Evolutionary conservation across 495 filamentous ascomycete species (phyloP), one percentile per base, ranked within the genome.

Genomic region (Penicillium cataractarum): DNA sequence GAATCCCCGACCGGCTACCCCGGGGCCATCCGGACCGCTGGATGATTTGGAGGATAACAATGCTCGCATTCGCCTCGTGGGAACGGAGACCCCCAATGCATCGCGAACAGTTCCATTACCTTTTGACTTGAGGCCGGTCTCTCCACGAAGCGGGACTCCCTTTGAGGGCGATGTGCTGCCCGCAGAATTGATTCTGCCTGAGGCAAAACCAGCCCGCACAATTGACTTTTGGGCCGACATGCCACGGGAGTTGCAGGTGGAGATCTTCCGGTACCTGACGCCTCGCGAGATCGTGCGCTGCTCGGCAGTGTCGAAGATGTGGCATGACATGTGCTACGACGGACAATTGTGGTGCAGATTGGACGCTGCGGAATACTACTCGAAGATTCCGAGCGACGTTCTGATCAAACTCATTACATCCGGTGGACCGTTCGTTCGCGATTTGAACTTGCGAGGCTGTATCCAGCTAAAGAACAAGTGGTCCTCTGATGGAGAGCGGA

Each of bases 341-440:
- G 95, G 95, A 8, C 95, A 99, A 75, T 78, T 99, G 19, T 99
- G 95, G 95, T 85, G 84, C 0, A 84, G 82, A 50, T 82, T 98
- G 44, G 92, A 98, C 70, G 89, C 92, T 0, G 86, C 93, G 0
- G 87, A 89, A 32, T 98, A 92, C 73, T 99, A 99, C 71, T 83
- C 83, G 51, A 86, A 90, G 42, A 97, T 99, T 58, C 87, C 95
- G 0, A 90, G 90, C 9, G 88, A 89, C 59, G 88, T 90, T 8
- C 78, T 99, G 13, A 86, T 92, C 46, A 93, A 90, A 72, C 91
- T 99, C 58, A 91, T 98, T 70, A 87, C 86, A 0, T 80, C 86
- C 3, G 92, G 92, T 5, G 95, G 94, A 3, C 90, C 93, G 0
- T 99, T 98, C 65, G 84, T 97, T 24, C 89, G 89, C 55, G 90